These are phyloP conservation scores for Trichoderma afroharzianum DNA, from an alignment of 2,329 filamentous ascomycete species.

Conservation along the genomic window DNA sequence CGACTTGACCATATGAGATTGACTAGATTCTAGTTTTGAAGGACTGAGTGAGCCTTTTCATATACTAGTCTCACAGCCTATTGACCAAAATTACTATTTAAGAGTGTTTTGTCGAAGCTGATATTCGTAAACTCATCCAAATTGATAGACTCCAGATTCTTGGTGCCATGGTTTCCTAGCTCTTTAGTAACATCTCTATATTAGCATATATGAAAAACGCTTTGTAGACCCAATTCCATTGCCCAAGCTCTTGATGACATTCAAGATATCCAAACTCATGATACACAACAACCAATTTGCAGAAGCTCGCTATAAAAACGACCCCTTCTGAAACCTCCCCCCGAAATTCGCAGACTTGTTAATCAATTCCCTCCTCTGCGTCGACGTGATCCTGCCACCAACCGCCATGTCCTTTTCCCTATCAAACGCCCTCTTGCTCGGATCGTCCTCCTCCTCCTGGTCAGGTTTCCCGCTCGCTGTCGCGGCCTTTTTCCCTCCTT, in stretches of 20 bases:
- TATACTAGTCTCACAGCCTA: background rate
- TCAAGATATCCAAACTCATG: background rate
- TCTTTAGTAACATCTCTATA: conserved; percentile 8
- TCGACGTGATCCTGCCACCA: conserved; percentile 65
- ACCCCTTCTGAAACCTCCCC: conserved; percentile 76
- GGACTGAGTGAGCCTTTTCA: background rate
- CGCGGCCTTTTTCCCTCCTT: conserved; percentile 43
- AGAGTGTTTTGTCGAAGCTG: background rate
- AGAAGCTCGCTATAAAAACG: conserved; percentile 43
- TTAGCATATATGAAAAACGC: background rate
- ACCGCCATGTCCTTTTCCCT: conserved; percentile 89
- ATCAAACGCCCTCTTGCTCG: conserved; percentile 84
- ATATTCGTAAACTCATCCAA: conserved; percentile 19
- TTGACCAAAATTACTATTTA: background rate
- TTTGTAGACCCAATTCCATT: background rate
- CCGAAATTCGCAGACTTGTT: conserved; percentile 78
- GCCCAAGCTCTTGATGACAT: background rate
- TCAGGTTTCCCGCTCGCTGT: conserved; percentile 42
- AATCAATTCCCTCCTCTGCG: conserved; percentile 74
- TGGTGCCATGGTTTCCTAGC: conserved; percentile 16
- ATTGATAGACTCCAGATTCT: conserved; percentile 16
- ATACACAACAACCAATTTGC: background rate
- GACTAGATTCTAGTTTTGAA: background rate
- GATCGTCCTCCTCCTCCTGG: conserved; percentile 78
- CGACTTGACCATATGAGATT: background rate